These are phyloP conservation scores for Russula dissimulans DNA, from an alignment of 768 basidiomycete species.

Conservation along the genomic window DNA sequence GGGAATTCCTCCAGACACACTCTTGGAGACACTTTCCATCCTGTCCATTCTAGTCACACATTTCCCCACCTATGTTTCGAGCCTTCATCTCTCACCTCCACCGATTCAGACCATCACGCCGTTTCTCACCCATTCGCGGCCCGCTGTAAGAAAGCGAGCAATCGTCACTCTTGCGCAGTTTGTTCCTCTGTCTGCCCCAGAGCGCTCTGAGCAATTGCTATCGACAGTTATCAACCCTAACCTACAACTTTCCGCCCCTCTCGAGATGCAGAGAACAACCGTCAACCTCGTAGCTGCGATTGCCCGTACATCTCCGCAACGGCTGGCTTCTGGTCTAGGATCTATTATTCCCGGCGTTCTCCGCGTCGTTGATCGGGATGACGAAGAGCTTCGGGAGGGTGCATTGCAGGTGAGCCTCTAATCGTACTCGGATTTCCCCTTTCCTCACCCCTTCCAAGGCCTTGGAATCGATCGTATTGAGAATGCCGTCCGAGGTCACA, in stretches of 20 bases:
- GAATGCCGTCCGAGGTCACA: conserved; percentile 76
- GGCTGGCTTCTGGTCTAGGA: conserved; percentile 50
- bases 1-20: conserved; percentile 66
- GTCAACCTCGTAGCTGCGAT: conserved; percentile 75
- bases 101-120: conserved; percentile 63
- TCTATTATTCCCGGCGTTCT: conserved; percentile 65
- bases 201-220: conserved; percentile 54
- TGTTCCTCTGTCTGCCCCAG: conserved; percentile 59
- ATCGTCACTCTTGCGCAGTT: conserved; percentile 82
- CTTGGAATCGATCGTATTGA: conserved; percentile 73
- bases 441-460: conserved; percentile 40
- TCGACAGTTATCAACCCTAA: conserved; percentile 50
- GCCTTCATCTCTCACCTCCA: conserved; percentile 41
- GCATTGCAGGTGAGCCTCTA: conserved; percentile 52
- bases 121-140: conserved; percentile 62
- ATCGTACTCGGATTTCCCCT: neutral
- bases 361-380: conserved; percentile 59
- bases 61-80: conserved; percentile 62
- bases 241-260: conserved; percentile 39
- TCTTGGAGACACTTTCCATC: conserved; percentile 76
- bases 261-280: conserved; percentile 70
- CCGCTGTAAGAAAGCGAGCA: conserved; percentile 88
- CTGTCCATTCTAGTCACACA: conserved; percentile 82
- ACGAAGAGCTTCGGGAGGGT: conserved; percentile 77
- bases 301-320: conserved; percentile 60